These are phyloP conservation scores for Dimargaris cristalligena DNA, from an alignment of 192 early-diverging fungal species.

Conservation along the genomic window DNA sequence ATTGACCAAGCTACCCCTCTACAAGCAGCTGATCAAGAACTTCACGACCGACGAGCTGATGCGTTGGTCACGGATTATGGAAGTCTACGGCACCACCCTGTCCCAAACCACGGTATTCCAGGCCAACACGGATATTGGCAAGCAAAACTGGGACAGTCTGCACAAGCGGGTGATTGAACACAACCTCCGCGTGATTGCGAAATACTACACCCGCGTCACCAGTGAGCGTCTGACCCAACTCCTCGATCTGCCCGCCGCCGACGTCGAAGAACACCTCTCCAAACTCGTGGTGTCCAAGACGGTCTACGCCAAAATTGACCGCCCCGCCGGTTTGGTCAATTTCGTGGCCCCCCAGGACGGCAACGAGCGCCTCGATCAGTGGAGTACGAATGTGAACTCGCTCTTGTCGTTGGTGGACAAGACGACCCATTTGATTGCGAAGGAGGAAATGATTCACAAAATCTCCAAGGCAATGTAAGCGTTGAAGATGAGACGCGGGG, in stretches of 20 bases:
- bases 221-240: constrained; percentile 75
- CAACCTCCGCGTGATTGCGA: constrained; percentile 93
- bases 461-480: constrained; percentile 42
- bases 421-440: constrained; percentile 78
- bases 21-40: constrained; percentile 68
- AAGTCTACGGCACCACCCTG: constrained; percentile 66
- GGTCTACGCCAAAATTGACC: constrained; percentile 89
- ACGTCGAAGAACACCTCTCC: constrained; percentile 82
- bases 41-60: constrained; percentile 88
- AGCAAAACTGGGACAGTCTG: constrained; percentile 62
- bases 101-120: constrained; percentile 61
- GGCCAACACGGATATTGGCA: constrained; percentile 49
- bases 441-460: constrained; percentile 81
- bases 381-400: constrained; percentile 78
- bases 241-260: constrained; percentile 67
- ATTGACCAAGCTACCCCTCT: constrained; percentile 51
- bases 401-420: constrained; percentile 87
- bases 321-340: constrained; percentile 73
- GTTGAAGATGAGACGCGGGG: constrained; percentile 9
- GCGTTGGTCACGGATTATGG: constrained; percentile 87
- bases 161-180: constrained; percentile 95
- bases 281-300: constrained; percentile 88
- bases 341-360: constrained; percentile 74
- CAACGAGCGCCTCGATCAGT: constrained; percentile 82
- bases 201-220: constrained; percentile 85